phyloP scores from a whole-genome alignment of 768 basidiomycete genomes.

The Phanerochaete sordida region DNA sequence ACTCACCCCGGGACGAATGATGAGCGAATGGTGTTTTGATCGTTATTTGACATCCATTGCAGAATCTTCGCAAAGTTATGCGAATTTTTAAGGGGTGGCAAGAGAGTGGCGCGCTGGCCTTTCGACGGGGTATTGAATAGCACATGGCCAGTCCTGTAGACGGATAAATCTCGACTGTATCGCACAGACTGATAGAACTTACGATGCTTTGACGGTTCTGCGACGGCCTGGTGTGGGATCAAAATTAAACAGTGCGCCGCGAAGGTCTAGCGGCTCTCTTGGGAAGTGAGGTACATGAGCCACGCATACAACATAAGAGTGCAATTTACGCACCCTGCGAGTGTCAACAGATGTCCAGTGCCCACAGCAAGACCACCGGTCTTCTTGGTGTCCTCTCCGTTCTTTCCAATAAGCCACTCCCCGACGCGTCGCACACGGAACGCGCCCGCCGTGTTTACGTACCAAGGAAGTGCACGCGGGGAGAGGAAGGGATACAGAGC shows the following conservation, averaged over 20 bases:
- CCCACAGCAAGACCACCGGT: slow-evolving; percentile 36
- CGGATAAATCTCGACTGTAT: neutral
- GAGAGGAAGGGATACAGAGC: slow-evolving; percentile 68
- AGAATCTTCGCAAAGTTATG: slow-evolving; percentile 39
- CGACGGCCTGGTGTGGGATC: neutral
- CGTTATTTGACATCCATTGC: slow-evolving; percentile 38
- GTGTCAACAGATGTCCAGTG: slow-evolving; percentile 17
- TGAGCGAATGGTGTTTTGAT: slow-evolving; percentile 21
- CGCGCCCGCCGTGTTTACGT: slow-evolving; percentile 35
- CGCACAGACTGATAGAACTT: too few relatives aligned
- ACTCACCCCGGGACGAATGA: slow-evolving; percentile 53
- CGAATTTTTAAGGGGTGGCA: slow-evolving; percentile 45
- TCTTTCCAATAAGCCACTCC: slow-evolving; percentile 48
- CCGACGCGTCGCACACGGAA: slow-evolving; percentile 63
- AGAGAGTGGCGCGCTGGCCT: slow-evolving; percentile 34
- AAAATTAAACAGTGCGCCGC: slow-evolving; percentile 6
- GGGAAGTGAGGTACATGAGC: neutral
- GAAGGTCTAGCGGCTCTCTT: slow-evolving; percentile 14
- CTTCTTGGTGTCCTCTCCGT: slow-evolving; percentile 31
- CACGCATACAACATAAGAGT: neutral
- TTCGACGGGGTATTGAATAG: slow-evolving; percentile 40
- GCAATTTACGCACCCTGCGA: neutral
- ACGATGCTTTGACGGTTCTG: slow-evolving; percentile 22
- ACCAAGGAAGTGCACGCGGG: slow-evolving; percentile 47
- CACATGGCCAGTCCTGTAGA: slow-evolving; percentile 55